A percentile compares a stretch with the other conserved stretches of the same genome.
These are phyloP conservation scores for Inonotus obliquus DNA, from an alignment of 1,284 basidiomycete species.

Conservation along the genomic window DNA sequence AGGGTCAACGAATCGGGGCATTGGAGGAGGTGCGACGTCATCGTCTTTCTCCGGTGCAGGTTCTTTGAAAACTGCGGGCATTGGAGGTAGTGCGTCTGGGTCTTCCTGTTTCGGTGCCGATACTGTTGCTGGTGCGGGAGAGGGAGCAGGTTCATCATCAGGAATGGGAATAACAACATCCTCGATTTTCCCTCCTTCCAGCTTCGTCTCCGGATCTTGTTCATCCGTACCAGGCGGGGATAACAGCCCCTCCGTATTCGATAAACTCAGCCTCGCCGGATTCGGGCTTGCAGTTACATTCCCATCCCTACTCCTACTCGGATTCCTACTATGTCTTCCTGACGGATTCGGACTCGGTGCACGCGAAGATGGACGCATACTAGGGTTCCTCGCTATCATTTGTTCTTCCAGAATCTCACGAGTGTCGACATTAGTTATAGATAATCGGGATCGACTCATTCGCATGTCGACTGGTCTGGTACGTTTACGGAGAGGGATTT, in stretches of 20 bases:
- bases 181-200: background rate
- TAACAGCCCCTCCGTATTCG: background rate
- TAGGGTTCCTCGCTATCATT: conserved; percentile 55
- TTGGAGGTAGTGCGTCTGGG: conserved; percentile 18
- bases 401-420: conserved; percentile 38
- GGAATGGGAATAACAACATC: conserved; percentile 23
- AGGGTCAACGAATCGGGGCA: conserved; percentile 41
- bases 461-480: conserved; percentile 89
- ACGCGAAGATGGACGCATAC: conserved; percentile 23
- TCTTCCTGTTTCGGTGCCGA: conserved; percentile 19
- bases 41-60: conserved; percentile 22
- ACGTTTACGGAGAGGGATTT: conserved; percentile 77
- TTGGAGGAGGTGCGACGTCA: conserved; percentile 24
- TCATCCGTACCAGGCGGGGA: conserved; percentile 14
- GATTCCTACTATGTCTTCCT: background rate
- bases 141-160: conserved; percentile 32
- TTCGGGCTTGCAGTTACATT: background rate
- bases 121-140: conserved; percentile 24
- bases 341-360: conserved; percentile 12
- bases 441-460: conserved; percentile 55
- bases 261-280: background rate
- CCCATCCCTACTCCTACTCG: background rate
- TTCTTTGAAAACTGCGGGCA: conserved; percentile 29
- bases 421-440: conserved; percentile 34
- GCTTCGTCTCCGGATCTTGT: conserved; percentile 8